A percentile compares a stretch with the other conserved stretches of the same genome.
Conservation (phyloP, 1,284 basidiomycete genomes). For the Sporisorium exsertum region DNA sequence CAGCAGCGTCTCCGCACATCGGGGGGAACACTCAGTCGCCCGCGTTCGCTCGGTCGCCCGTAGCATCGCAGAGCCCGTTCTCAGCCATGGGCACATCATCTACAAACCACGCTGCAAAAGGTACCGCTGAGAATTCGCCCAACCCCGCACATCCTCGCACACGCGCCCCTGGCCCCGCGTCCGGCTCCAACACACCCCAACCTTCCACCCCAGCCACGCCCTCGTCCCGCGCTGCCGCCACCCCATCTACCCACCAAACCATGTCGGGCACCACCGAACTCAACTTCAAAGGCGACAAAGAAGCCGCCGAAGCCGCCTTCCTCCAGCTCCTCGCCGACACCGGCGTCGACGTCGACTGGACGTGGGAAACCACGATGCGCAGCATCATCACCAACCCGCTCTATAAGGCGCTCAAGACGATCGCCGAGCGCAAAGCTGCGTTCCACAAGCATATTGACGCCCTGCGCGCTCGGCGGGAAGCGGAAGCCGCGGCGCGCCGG, state of each 20-base stretch:
- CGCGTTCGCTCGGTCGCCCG: constrained; percentile 8
- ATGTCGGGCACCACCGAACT: constrained; percentile 34
- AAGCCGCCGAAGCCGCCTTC: constrained; percentile 94
- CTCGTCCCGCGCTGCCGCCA: not conserved
- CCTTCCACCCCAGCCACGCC: not conserved
- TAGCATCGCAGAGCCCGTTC: constrained; percentile 15
- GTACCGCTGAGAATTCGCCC: constrained; percentile 5
- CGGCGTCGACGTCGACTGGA: constrained; percentile 89
- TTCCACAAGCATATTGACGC: constrained; percentile 72
- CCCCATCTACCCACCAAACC: constrained; percentile 12
- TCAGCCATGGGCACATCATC: constrained; percentile 11
- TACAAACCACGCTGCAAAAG: not conserved
- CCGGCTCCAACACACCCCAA: constrained; percentile 31
- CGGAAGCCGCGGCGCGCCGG: constrained; percentile 36
- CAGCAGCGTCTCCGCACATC: constrained; percentile 6
- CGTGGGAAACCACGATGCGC: constrained; percentile 98
- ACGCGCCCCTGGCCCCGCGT: constrained; percentile 2
- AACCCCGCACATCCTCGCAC: not conserved
- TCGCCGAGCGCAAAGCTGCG: constrained; percentile 91
- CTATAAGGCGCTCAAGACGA: constrained; percentile 91
- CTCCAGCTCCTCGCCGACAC: constrained; percentile 86
- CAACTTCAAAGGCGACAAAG: constrained; percentile 77
- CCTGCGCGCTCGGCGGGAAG: constrained; percentile 52
- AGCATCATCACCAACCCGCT: constrained; percentile 97
- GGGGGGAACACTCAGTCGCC: constrained; percentile 16